These are phyloP conservation scores for Rhizomucor pusillus DNA, from an alignment of 371 early-diverging fungal species.

Conservation along the genomic window DNA sequence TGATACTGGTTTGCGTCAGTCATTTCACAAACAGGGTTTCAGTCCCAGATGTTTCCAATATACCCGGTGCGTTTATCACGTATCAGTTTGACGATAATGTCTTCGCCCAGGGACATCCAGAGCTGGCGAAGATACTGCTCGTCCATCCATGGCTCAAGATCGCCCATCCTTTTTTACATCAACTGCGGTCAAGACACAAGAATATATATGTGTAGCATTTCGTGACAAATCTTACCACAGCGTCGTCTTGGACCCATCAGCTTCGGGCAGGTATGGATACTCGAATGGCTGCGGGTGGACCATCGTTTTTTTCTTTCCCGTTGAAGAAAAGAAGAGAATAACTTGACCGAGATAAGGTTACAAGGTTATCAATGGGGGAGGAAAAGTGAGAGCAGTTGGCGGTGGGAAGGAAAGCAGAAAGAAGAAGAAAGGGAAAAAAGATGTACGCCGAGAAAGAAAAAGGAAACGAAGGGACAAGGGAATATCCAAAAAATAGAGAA, in stretches of 20 bases:
- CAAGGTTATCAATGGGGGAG: not conserved
- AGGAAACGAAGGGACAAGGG: not conserved
- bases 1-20: slow-evolving; percentile 26
- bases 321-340: not conserved
- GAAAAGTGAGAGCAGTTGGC: not conserved
- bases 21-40: not conserved
- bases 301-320: slow-evolving; percentile 1
- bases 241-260: slow-evolving; percentile 2
- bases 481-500: too few species aligned
- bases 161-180: slow-evolving; percentile 66
- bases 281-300: too few species aligned
- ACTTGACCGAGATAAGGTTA: not conserved
- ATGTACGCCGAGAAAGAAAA: not conserved
- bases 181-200: not conserved
- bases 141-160: slow-evolving; percentile 86
- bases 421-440: not conserved
- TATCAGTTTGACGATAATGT: slow-evolving; percentile 84
- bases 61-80: slow-evolving; percentile 76
- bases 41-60: not conserved
- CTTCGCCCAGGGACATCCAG: slow-evolving; percentile 72
- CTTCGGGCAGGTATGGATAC: too few species aligned
- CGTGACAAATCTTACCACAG: not conserved
- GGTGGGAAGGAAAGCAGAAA: not conserved
- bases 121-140: slow-evolving; percentile 70
- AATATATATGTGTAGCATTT: not conserved